phyloP scores from a whole-genome alignment of 495 filamentous ascomycete species.

The Hypoxylon lienhwacheense region DNA sequence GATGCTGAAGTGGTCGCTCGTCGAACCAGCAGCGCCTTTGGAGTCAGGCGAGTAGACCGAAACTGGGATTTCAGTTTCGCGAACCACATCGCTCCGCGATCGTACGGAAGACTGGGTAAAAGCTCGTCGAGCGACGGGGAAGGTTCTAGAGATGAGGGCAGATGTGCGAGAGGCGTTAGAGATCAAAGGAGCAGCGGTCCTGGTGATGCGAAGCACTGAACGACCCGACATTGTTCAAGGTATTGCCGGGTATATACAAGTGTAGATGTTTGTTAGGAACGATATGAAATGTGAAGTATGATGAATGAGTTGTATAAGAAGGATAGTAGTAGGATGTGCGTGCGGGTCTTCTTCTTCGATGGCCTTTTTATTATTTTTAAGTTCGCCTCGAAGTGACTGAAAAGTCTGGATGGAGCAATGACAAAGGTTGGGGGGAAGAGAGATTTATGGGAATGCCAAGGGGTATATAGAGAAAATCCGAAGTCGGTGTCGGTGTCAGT shows the following conservation, averaged over 20 bases:
- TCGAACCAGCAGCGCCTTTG: constrained; percentile 48
- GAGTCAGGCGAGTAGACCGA: constrained; percentile 50
- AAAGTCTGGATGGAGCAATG: constrained; percentile 1
- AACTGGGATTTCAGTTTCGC: constrained; percentile 54
- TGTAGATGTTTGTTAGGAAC: constrained; percentile 7
- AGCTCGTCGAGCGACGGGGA: constrained; percentile 42
- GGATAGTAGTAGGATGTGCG: constrained; percentile 2
- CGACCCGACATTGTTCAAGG: constrained; percentile 52
- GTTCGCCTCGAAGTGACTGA: background rate
- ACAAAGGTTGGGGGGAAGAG: constrained; percentile 5
- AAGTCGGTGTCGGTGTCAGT: no score
- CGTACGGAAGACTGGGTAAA: constrained; percentile 39
- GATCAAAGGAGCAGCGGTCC: constrained; percentile 41
- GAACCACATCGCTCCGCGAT: constrained; percentile 46
- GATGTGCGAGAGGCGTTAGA: constrained; percentile 31
- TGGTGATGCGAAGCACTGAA: constrained; percentile 39
- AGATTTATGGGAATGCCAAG: constrained; percentile 27
- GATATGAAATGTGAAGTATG: background rate
- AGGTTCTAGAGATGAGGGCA: constrained; percentile 38
- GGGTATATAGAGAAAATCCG: constrained; percentile 17
- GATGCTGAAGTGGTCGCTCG: constrained; percentile 71
- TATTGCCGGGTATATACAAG: no score
- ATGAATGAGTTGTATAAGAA: background rate
- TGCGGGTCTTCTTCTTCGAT: constrained; percentile 1
- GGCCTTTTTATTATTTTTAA: no score